phyloP scores from a whole-genome alignment of 306 rosid species.

The Macrotyloma uniflorum region DNA sequence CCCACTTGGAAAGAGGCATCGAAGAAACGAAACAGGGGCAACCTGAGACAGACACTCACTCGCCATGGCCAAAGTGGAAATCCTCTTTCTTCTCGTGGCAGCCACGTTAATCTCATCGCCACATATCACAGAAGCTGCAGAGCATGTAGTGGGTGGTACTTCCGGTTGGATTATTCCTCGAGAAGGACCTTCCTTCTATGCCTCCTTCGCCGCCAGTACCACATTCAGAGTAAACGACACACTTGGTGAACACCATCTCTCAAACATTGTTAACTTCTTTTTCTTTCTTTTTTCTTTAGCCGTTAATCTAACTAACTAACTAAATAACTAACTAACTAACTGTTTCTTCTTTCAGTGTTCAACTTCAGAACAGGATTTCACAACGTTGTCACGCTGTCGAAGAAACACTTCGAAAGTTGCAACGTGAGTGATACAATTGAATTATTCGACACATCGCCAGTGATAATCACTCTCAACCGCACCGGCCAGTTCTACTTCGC shows the following conservation, averaged over 20 bases:
- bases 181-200: not conserved
- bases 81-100: not conserved
- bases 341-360: not conserved
- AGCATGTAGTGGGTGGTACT: not conserved
- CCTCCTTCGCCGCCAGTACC: not conserved
- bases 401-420: constrained; percentile 8
- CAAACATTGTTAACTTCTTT: too few relatives aligned
- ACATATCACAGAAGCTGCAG: not conserved
- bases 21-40: not conserved
- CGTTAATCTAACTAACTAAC: not conserved
- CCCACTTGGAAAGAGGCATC: too few relatives aligned
- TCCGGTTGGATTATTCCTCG: constrained; percentile 3
- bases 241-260: not conserved
- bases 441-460: not conserved
- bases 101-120: not conserved
- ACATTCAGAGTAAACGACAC: not conserved
- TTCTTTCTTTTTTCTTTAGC: not conserved
- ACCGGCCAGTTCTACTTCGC: not conserved
- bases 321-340: not conserved
- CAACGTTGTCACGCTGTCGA: constrained; percentile 17
- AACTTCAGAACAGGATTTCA: constrained; percentile 8
- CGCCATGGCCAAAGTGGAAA: not conserved
- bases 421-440: not conserved
- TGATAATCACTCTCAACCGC: not conserved
- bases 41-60: not conserved